Conservation (phyloP, 352 stramenopile species). For the Detonula confervacea region DNA sequence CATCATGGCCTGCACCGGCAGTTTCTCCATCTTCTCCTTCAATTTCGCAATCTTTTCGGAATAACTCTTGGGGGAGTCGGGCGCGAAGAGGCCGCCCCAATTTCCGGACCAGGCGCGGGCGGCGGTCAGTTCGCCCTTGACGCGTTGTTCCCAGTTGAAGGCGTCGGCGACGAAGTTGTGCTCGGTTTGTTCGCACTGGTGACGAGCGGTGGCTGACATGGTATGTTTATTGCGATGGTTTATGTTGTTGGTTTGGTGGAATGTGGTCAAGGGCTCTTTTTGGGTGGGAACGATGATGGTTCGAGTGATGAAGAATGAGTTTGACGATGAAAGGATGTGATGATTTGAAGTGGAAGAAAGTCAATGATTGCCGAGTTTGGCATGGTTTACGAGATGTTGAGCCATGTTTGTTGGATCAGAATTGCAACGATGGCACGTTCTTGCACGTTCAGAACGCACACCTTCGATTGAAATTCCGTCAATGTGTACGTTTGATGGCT, state of each 20-base stretch:
- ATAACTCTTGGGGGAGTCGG: constrained; percentile 30
- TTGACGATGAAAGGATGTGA: too few species aligned
- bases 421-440: too few species aligned
- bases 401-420: too few species aligned
- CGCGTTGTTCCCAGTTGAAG: constrained; percentile 55
- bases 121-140: constrained; percentile 38
- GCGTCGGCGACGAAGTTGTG: constrained; percentile 50
- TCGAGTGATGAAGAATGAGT: neutral
- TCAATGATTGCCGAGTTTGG: neutral
- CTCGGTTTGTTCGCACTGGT: constrained; percentile 48
- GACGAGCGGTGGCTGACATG: constrained; percentile 41
- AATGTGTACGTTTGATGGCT: too few species aligned
- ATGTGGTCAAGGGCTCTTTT: too few species aligned
- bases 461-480: too few species aligned
- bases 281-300: neutral
- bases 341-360: too few species aligned
- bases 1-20: constrained; percentile 48
- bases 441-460: too few species aligned
- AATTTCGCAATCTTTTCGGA: constrained; percentile 37
- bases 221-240: neutral
- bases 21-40: constrained; percentile 34
- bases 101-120: constrained; percentile 28
- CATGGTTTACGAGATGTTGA: too few species aligned
- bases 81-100: constrained; percentile 37
- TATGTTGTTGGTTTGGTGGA: too few species aligned